Evolutionary conservation across 1,284 basidiomycete species (phyloP).

Genomic region (Malassezia vespertilionis): DNA sequence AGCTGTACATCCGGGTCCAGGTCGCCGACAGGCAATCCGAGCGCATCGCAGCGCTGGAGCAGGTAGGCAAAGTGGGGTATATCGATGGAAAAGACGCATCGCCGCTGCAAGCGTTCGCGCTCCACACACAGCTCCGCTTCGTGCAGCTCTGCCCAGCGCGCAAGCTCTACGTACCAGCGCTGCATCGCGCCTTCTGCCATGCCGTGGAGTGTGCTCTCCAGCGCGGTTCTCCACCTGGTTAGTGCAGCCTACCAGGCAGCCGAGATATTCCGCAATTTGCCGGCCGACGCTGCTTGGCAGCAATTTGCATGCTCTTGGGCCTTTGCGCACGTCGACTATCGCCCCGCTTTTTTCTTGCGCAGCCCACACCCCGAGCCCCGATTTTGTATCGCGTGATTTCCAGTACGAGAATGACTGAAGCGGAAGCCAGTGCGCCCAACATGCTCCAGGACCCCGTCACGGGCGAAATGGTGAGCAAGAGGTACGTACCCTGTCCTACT

Average conservation of each 20-base stretch:
- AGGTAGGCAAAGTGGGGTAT: conserved; percentile 76
- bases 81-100: conserved; percentile 58
- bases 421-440: conserved; percentile 19
- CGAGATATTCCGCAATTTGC: conserved; percentile 3
- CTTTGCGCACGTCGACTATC: too few relatives aligned
- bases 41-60: conserved; percentile 70
- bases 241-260: neutral
- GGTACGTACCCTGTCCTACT: conserved; percentile 7
- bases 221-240: neutral
- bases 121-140: conserved; percentile 22
- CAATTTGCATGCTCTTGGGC: conserved; percentile 10
- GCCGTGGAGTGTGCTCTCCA: neutral
- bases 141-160: conserved; percentile 28
- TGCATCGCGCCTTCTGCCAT: conserved; percentile 23
- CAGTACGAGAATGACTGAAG: conserved; percentile 8
- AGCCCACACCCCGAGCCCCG: neutral
- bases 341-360: conserved; percentile 3
- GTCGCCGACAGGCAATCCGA: conserved; percentile 62
- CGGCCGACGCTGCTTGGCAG: conserved; percentile 4
- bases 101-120: neutral
- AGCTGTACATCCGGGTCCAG: conserved; percentile 57
- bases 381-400: neutral
- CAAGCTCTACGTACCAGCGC: conserved; percentile 29
- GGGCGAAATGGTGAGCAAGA: conserved; percentile 47
- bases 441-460: conserved; percentile 42